Evolutionary conservation across 805 yeast genomes (phyloP).

Genomic region (Candida mattraensis): DNA sequence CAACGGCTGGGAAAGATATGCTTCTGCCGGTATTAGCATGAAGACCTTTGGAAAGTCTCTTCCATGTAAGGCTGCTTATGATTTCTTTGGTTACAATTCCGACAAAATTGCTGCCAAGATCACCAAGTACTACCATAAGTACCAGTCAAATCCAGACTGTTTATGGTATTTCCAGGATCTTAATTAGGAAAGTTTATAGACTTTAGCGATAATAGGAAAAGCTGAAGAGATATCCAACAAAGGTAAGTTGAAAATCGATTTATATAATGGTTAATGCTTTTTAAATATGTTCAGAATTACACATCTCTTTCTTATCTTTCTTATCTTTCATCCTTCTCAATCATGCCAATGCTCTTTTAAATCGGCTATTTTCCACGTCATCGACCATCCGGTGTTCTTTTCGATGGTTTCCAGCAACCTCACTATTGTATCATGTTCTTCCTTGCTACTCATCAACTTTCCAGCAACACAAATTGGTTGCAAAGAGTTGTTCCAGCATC

Average conservation of each 20-base stretch:
- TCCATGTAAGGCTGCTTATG: conserved; percentile 77
- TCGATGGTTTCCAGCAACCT: conserved; percentile 23
- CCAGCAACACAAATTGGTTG: conserved; percentile 32
- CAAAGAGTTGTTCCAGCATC: conserved; percentile 27
- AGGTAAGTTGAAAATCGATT: not conserved
- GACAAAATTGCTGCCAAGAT: conserved; percentile 71
- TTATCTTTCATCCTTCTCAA: not conserved
- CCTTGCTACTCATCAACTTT: conserved; percentile 25
- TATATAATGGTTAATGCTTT: not conserved
- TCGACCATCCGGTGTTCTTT: conserved; percentile 27
- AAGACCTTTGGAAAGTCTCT: conserved; percentile 97
- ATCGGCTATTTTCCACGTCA: conserved; percentile 21
- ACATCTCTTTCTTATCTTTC: no score
- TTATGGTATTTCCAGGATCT: conserved; percentile 34
- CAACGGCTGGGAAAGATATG: conserved; percentile 89
- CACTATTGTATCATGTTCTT: conserved; percentile 25
- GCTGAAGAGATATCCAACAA: not conserved
- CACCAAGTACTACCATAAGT: conserved; percentile 23
- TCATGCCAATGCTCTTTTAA: conserved; percentile 25
- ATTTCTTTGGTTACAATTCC: conserved; percentile 83
- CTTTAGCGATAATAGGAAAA: not conserved
- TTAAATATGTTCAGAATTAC: no score
- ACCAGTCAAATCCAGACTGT: conserved; percentile 15
- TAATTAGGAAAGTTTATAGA: conserved; percentile 16
- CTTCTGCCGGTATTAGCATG: conserved; percentile 95